Conservation (phyloP, 441 rosid species). For the Manihot esculenta region DNA sequence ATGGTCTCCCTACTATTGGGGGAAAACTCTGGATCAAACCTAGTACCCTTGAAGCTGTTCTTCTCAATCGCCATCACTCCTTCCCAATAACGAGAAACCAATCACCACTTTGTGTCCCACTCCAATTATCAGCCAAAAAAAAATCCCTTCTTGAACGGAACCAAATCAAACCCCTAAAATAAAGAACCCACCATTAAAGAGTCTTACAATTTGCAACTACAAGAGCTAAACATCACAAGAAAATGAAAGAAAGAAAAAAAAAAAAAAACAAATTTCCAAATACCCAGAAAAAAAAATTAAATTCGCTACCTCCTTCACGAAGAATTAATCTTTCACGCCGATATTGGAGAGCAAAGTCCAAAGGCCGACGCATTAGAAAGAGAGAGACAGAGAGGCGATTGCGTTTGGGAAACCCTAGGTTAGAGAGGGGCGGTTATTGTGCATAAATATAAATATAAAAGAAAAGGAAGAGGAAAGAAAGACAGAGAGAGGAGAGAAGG, state of each 20-base stretch:
- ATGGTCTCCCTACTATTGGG: conserved; percentile 71
- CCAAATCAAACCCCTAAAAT: conserved; percentile 45
- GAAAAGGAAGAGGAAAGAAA: background rate
- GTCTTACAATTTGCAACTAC: conserved; percentile 20
- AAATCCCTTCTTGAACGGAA: conserved; percentile 10
- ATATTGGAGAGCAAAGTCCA: conserved; percentile 14
- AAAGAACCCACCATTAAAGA: conserved; percentile 17
- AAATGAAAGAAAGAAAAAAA: background rate
- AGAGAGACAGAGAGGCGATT: conserved; percentile 12
- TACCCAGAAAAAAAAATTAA: conserved; percentile 6
- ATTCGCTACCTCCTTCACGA: conserved; percentile 32
- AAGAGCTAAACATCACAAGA: conserved; percentile 11
- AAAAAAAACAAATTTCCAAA: too few species aligned
- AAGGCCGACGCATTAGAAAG: conserved; percentile 8
- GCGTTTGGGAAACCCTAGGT: conserved; percentile 60
- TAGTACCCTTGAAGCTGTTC: conserved; percentile 71
- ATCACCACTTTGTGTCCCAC: background rate
- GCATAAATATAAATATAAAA: background rate
- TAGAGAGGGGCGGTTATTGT: conserved; percentile 14
- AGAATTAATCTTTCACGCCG: background rate
- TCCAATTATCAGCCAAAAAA: conserved; percentile 8
- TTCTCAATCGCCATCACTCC: conserved; percentile 90
- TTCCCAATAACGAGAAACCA: conserved; percentile 15
- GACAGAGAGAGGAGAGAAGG: conserved; percentile 29
- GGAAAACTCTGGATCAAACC: conserved; percentile 83